Conservation (phyloP, 768 basidiomycete species). For the Trichaptum fuscoviolaceum region DNA sequence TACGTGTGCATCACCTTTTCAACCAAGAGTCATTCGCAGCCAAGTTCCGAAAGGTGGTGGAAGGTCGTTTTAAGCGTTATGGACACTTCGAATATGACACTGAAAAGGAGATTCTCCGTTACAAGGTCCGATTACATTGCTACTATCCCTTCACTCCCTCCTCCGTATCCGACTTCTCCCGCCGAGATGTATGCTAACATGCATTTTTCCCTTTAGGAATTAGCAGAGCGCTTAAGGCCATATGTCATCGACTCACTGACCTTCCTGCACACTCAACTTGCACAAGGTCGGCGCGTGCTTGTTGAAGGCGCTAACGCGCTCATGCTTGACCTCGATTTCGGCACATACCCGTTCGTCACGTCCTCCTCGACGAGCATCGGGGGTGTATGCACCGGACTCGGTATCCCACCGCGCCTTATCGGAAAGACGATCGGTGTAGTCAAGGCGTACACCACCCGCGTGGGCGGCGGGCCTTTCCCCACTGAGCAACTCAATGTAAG, state of each 20-base stretch:
- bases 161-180: neutral
- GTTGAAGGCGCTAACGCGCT: slow-evolving; percentile 98
- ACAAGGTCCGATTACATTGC: slow-evolving; percentile 53
- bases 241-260: slow-evolving; percentile 86
- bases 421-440: slow-evolving; percentile 89
- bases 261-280: slow-evolving; percentile 78
- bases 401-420: slow-evolving; percentile 85
- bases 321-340: slow-evolving; percentile 98
- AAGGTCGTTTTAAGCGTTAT: slow-evolving; percentile 96
- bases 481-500: slow-evolving; percentile 88
- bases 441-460: slow-evolving; percentile 97
- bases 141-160: neutral
- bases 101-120: slow-evolving; percentile 89
- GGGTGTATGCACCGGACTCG: slow-evolving; percentile 96
- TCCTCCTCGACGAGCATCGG: slow-evolving; percentile 92
- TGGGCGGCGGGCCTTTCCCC: slow-evolving; percentile 98
- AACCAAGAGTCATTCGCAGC: slow-evolving; percentile 76
- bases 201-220: slow-evolving; percentile 38
- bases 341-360: slow-evolving; percentile 97
- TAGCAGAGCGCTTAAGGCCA: slow-evolving; percentile 81
- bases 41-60: slow-evolving; percentile 94
- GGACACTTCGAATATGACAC: slow-evolving; percentile 98
- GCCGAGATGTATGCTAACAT: neutral
- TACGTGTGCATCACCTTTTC: slow-evolving; percentile 95
- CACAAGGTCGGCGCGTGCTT: slow-evolving; percentile 71